phyloP scores from a whole-genome alignment of 1,284 basidiomycete genomes.

The Amylostereum areolatum region DNA sequence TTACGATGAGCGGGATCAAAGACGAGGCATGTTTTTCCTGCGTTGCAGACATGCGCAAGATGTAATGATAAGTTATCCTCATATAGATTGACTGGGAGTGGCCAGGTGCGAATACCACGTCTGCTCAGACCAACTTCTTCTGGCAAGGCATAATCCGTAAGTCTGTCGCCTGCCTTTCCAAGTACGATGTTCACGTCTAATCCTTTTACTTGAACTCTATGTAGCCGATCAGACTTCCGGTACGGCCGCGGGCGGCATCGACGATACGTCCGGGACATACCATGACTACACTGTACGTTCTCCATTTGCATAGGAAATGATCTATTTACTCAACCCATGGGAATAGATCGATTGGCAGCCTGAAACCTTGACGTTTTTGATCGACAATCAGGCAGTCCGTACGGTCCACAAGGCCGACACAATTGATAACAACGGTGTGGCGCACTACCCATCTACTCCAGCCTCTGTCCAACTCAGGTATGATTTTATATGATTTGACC shows the following conservation, averaged over 20 bases:
- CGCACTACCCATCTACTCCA: constrained; percentile 69
- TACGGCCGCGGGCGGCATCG: constrained; percentile 35
- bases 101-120: constrained; percentile 51
- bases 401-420: constrained; percentile 58
- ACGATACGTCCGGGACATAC: constrained; percentile 63
- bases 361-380: constrained; percentile 55
- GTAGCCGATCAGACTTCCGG: constrained; percentile 41
- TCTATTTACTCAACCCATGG: not conserved
- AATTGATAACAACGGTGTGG: constrained; percentile 42
- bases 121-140: constrained; percentile 75
- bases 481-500: constrained; percentile 1
- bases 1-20: constrained; percentile 80
- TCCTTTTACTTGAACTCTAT: constrained; percentile 6
- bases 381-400: constrained; percentile 69
- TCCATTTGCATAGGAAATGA: not conserved
- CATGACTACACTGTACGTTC: constrained; percentile 68
- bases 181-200: not conserved
- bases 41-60: not conserved
- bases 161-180: constrained; percentile 21
- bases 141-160: constrained; percentile 72
- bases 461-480: constrained; percentile 74
- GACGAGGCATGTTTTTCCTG: constrained; percentile 45
- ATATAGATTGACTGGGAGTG: constrained; percentile 75
- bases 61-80: not conserved
- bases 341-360: constrained; percentile 73